phyloP scores from a whole-genome alignment of 257 asterid species.

The Lycium barbarum region DNA sequence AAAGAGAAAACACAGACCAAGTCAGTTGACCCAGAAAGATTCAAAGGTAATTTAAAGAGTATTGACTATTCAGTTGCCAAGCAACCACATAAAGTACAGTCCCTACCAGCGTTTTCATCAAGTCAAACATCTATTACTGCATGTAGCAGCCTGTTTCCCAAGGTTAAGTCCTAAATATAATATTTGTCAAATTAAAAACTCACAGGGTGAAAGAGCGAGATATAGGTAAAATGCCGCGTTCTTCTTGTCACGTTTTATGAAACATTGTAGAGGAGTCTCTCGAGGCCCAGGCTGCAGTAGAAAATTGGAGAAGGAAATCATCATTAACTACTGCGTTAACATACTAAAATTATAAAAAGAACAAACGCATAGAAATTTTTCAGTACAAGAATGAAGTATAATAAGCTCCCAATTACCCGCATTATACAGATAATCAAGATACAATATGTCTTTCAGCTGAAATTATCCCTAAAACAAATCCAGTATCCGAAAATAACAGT shows the following conservation, averaged over 20 bases:
- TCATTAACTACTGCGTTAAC: not conserved
- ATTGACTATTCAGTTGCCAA: not conserved
- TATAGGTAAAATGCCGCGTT: slow-evolving; percentile 74
- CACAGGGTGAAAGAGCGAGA: slow-evolving; percentile 85
- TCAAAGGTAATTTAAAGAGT: not conserved
- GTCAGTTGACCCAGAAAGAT: slow-evolving; percentile 28
- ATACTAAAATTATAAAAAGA: not conserved
- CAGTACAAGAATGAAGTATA: not conserved
- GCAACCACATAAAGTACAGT: slow-evolving; percentile 23
- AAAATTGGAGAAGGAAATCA: not conserved
- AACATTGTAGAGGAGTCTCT: slow-evolving; percentile 77
- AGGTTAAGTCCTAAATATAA: slow-evolving; percentile 14
- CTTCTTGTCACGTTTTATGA: slow-evolving; percentile 95
- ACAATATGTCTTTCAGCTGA: not conserved
- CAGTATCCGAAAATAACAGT: not conserved
- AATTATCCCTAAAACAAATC: not conserved
- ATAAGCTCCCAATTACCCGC: not conserved
- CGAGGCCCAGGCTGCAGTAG: slow-evolving; percentile 89
- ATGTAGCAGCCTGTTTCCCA: not conserved
- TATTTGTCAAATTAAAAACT: slow-evolving; percentile 38
- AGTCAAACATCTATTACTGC: slow-evolving; percentile 16
- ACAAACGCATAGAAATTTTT: not conserved
- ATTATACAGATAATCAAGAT: slow-evolving; percentile 6
- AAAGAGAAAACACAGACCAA: slow-evolving; percentile 23
- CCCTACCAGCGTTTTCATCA: not conserved